These are phyloP conservation scores for Penicillium canariense DNA, from an alignment of 495 filamentous ascomycete species.

Conservation along the genomic window DNA sequence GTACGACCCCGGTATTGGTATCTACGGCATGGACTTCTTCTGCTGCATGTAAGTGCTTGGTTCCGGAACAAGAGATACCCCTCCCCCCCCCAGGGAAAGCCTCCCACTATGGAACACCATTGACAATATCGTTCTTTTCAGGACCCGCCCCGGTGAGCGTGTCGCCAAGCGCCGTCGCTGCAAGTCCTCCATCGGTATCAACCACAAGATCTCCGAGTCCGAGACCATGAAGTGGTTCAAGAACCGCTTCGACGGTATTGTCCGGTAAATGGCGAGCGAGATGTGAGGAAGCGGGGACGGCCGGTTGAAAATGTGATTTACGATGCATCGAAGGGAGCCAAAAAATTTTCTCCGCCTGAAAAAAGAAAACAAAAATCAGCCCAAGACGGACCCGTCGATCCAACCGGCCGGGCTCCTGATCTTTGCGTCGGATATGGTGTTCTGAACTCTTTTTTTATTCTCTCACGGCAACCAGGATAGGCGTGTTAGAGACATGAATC, in stretches of 20 bases:
- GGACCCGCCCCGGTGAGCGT: slow-evolving; percentile 95
- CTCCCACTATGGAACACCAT: slow-evolving; percentile 7
- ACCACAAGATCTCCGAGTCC: slow-evolving; percentile 85
- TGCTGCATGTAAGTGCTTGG: slow-evolving; percentile 80
- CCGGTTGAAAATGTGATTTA: slow-evolving; percentile 35
- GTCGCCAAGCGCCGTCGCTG: slow-evolving; percentile 90
- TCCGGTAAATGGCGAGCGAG: slow-evolving; percentile 63
- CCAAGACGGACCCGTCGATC: slow-evolving; percentile 18
- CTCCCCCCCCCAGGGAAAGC: background rate
- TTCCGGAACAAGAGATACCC: background rate
- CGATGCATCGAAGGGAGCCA: slow-evolving; percentile 41
- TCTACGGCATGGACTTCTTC: slow-evolving; percentile 99
- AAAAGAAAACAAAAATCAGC: slow-evolving; percentile 31
- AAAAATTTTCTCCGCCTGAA: slow-evolving; percentile 23
- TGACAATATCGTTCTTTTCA: slow-evolving; percentile 32
- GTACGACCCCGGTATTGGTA: slow-evolving; percentile 98
- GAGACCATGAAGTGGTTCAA: slow-evolving; percentile 99
- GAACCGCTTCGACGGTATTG: slow-evolving; percentile 97
- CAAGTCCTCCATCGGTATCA: slow-evolving; percentile 79
- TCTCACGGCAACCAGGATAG: slow-evolving; percentile 45
- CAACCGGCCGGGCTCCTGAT: slow-evolving; percentile 25
- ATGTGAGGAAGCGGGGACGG: slow-evolving; percentile 24
- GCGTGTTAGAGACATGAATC: slow-evolving; percentile 48
- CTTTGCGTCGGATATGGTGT: slow-evolving; percentile 34
- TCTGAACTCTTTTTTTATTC: slow-evolving; percentile 29